A percentile compares a stretch with the other conserved stretches of the same genome.
Conservation (phyloP, 2,329 filamentous ascomycete genomes). For the Fusarium brachygibbosum region DNA sequence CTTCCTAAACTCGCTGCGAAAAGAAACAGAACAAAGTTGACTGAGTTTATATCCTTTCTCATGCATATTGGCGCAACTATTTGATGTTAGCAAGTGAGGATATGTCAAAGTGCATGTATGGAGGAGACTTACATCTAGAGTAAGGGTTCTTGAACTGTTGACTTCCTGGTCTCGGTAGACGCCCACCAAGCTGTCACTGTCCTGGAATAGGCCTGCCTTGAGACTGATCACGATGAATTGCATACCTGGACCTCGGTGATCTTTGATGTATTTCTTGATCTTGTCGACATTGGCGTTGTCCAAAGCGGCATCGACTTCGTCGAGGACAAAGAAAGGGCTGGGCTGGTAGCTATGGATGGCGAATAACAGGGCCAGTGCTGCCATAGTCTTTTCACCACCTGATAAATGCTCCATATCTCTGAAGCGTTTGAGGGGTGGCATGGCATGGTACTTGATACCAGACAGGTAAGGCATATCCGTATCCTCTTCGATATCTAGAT, state of each 20-base stretch:
- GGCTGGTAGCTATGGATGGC: constrained; percentile 97
- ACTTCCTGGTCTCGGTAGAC: constrained; percentile 95
- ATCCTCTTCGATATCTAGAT: constrained; percentile 93
- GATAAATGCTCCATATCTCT: constrained; percentile 99
- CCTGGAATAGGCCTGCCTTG: constrained; percentile 95
- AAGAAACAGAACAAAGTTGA: constrained; percentile 3
- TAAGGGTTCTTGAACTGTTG: constrained; percentile 92
- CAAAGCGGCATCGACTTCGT: constrained; percentile 97
- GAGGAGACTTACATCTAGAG: constrained; percentile 84
- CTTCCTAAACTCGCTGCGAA: constrained; percentile 17
- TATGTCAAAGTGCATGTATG: neutral
- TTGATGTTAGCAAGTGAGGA: constrained; percentile 20
- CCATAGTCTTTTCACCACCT: constrained; percentile 99
- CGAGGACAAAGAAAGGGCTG: constrained; percentile 95
- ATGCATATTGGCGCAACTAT: constrained; percentile 55
- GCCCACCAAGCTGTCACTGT: constrained; percentile 94
- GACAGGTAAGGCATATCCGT: constrained; percentile 96
- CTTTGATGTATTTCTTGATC: constrained; percentile 95
- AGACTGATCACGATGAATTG: constrained; percentile 98
- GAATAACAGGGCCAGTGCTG: constrained; percentile 93
- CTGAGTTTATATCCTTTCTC: constrained; percentile 23
- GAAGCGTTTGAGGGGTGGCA: constrained; percentile 98
- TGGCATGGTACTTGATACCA: constrained; percentile 98
- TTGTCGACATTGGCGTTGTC: constrained; percentile 97
- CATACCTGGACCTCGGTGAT: constrained; percentile 96